These are phyloP conservation scores for Sporothrix variecibatus DNA, from an alignment of 2,329 filamentous ascomycete species.

Conservation along the genomic window DNA sequence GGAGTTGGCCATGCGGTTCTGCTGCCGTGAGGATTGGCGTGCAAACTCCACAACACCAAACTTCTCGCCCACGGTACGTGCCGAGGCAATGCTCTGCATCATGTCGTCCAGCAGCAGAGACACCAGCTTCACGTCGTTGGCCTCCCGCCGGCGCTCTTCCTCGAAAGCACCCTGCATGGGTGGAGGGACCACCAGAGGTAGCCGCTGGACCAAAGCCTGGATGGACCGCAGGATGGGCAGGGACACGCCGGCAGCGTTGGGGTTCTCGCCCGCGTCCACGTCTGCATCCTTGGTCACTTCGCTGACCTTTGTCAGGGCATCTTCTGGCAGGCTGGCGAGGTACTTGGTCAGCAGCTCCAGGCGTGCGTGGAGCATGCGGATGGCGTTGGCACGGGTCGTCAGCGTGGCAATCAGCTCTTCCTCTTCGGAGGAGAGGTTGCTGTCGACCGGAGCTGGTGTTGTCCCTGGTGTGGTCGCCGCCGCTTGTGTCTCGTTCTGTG, in stretches of 20 bases:
- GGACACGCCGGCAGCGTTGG: constrained; percentile 47
- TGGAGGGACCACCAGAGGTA: constrained; percentile 77
- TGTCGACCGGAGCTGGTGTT: constrained; percentile 36
- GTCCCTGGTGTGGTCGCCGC: neutral
- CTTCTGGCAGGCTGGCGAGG: constrained; percentile 69
- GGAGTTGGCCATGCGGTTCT: constrained; percentile 18
- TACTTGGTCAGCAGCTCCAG: constrained; percentile 75
- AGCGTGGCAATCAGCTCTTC: constrained; percentile 66
- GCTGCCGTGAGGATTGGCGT: constrained; percentile 31
- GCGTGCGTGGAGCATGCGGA: constrained; percentile 85
- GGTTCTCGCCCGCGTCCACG: constrained; percentile 34
- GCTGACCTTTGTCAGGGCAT: constrained; percentile 46
- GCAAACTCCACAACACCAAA: constrained; percentile 59
- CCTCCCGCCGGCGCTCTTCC: constrained; percentile 71
- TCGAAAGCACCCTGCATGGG: constrained; percentile 62
- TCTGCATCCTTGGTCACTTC: constrained; percentile 33
- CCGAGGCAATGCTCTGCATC: constrained; percentile 69
- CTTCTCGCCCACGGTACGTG: constrained; percentile 75
- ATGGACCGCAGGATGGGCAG: constrained; percentile 83
- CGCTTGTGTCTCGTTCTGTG: neutral
- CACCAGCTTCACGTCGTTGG: constrained; percentile 81
- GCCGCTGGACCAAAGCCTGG: constrained; percentile 78
- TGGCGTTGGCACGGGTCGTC: constrained; percentile 85
- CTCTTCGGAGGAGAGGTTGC: constrained; percentile 57
- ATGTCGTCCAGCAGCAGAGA: constrained; percentile 70